Evolutionary conservation across 495 filamentous ascomycete species (phyloP).

Genomic region (Terfezia boudieri): DNA sequence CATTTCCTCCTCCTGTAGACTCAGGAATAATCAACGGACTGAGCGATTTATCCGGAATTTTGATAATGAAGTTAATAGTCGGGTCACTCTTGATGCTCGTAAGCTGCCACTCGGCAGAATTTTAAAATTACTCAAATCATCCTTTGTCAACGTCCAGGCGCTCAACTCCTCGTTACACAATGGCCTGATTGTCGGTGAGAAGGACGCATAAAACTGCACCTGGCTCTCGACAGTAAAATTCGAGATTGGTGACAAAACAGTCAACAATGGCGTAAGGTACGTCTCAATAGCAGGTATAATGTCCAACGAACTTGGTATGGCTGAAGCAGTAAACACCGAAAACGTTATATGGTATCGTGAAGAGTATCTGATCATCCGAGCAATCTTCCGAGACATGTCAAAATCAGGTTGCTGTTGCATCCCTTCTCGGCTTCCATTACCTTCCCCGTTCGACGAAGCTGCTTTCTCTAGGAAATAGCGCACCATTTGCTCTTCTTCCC

Average conservation of each 20-base stretch:
- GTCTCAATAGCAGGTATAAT: conserved; percentile 63
- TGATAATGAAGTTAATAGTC: conserved; percentile 87
- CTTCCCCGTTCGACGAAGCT: conserved; percentile 7
- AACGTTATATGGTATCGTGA: conserved; percentile 91
- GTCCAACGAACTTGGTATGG: conserved; percentile 69
- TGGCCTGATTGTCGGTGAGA: conserved; percentile 22
- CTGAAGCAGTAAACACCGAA: conserved; percentile 67
- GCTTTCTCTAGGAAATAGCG: conserved; percentile 51
- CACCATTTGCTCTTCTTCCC: conserved; percentile 76
- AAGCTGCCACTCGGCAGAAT: conserved; percentile 91
- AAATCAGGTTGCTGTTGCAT: conserved; percentile 17
- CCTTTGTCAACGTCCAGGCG: conserved; percentile 51
- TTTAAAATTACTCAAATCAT: conserved; percentile 89
- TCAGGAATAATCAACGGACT: conserved; percentile 45
- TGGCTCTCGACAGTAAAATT: conserved; percentile 96
- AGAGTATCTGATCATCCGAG: conserved; percentile 71
- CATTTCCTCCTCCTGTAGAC: conserved; percentile 38
- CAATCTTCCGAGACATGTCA: conserved; percentile 39
- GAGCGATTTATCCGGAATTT: conserved; percentile 40
- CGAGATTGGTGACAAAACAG: conserved; percentile 57
- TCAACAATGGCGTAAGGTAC: conserved; percentile 60
- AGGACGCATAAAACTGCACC: conserved; percentile 81
- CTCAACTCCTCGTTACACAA: conserved; percentile 27
- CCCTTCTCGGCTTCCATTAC: conserved; percentile 1
- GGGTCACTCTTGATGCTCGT: conserved; percentile 84